Conservation (phyloP, 2,329 filamentous ascomycete genomes). For the Lizonia empirigonia region DNA sequence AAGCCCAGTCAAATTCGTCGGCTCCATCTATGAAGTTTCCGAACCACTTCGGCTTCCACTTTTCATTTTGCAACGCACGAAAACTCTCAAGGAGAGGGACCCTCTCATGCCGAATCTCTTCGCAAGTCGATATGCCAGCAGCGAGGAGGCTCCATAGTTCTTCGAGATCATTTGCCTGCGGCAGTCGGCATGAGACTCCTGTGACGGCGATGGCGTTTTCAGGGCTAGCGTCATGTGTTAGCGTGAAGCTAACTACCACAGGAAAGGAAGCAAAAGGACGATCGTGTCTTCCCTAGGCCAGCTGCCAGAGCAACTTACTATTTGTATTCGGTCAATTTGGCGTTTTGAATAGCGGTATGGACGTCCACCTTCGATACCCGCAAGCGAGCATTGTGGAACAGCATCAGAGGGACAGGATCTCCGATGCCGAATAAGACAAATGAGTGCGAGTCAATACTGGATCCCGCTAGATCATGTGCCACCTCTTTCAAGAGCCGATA, state of each 20-base stretch:
- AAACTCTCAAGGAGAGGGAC: not conserved
- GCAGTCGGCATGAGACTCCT: constrained; percentile 20
- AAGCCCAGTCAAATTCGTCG: constrained; percentile 39
- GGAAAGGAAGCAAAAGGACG: not conserved
- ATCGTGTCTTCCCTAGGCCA: not conserved
- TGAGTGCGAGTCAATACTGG: constrained; percentile 8
- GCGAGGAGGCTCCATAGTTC: constrained; percentile 20
- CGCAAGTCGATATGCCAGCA: constrained; percentile 9
- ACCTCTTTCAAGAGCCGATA: constrained; percentile 23
- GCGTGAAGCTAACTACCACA: not conserved
- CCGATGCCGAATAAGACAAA: constrained; percentile 30
- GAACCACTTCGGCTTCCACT: constrained; percentile 9
- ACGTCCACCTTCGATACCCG: constrained; percentile 19
- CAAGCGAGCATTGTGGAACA: constrained; percentile 20
- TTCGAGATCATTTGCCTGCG: constrained; percentile 14
- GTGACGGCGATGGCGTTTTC: constrained; percentile 21
- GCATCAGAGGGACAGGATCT: constrained; percentile 25
- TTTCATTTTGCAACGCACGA: not conserved
- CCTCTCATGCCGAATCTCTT: constrained; percentile 2
- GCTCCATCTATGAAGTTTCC: constrained; percentile 31
- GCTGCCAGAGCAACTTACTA: constrained; percentile 8
- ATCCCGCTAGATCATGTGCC: constrained; percentile 20
- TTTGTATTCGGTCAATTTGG: constrained; percentile 8
- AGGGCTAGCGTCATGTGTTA: not conserved
- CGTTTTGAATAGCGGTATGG: not conserved